Evolutionary conservation across 345 rosid genomes (phyloP).

Genomic region (Physaria fendleri): DNA sequence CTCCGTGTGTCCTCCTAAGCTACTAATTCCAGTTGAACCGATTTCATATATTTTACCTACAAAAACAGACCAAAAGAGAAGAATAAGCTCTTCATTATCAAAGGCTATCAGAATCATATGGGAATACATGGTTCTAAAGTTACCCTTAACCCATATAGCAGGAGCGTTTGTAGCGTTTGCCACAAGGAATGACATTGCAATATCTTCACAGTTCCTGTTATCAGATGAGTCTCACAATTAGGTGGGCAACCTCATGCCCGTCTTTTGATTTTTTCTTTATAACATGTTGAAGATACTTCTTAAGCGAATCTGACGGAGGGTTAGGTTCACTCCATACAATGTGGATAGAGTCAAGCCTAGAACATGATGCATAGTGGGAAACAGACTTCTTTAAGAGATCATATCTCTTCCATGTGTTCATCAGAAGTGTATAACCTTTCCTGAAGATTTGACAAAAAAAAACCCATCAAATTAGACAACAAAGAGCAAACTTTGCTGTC

Average conservation of each 20-base stretch:
- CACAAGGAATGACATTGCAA: slow-evolving; percentile 95
- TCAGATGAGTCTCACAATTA: slow-evolving; percentile 17
- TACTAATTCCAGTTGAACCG: slow-evolving; percentile 95
- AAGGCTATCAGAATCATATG: neutral
- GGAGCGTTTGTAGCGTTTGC: slow-evolving; percentile 91
- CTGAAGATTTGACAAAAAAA: slow-evolving; percentile 29
- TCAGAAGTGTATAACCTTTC: slow-evolving; percentile 71
- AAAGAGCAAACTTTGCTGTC: neutral
- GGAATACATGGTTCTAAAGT: neutral
- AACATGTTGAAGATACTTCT: slow-evolving; percentile 38
- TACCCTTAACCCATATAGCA: slow-evolving; percentile 96
- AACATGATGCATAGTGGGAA: slow-evolving; percentile 69
- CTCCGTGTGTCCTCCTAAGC: slow-evolving; percentile 82
- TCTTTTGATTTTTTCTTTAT: slow-evolving; percentile 41
- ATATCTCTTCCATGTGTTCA: slow-evolving; percentile 96
- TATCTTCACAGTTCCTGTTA: slow-evolving; percentile 95
- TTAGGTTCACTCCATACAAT: slow-evolving; percentile 97
- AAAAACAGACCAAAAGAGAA: slow-evolving; percentile 1
- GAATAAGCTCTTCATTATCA: neutral
- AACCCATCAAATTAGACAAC: neutral
- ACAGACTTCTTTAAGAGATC: slow-evolving; percentile 83
- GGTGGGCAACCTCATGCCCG: slow-evolving; percentile 32
- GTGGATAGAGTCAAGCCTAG: slow-evolving; percentile 73
- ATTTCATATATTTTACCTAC: slow-evolving; percentile 88
- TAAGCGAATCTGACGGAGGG: slow-evolving; percentile 76